Evolutionary conservation across 2,329 filamentous ascomycete species (phyloP).

Genomic region (Chalaropsis ovoidea): DNA sequence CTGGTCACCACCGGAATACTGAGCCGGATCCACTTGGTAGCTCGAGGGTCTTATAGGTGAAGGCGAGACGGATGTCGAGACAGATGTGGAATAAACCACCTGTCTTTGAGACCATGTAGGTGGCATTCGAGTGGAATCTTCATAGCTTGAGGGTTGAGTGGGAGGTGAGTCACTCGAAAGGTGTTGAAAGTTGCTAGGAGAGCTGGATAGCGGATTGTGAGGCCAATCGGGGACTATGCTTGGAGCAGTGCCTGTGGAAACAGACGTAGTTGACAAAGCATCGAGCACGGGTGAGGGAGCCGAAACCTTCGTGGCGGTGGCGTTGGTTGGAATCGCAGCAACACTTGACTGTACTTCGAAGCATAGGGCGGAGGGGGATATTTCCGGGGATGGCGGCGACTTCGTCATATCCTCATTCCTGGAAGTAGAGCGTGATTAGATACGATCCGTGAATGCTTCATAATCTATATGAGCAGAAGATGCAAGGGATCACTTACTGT

Average conservation of each 20-base stretch:
- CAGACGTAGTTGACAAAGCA: slow-evolving; percentile 41
- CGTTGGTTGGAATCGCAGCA: slow-evolving; percentile 4
- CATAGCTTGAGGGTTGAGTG: slow-evolving; percentile 44
- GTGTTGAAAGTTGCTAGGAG: slow-evolving; percentile 44
- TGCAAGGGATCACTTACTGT: background rate
- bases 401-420: slow-evolving; percentile 35
- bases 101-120: background rate
- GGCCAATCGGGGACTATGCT: slow-evolving; percentile 39
- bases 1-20: slow-evolving; percentile 28
- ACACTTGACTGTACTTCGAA: background rate
- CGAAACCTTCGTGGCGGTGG: slow-evolving; percentile 27
- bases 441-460: background rate
- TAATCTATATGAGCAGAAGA: background rate
- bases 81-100: background rate
- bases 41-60: slow-evolving; percentile 39
- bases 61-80: slow-evolving; percentile 28
- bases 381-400: slow-evolving; percentile 29
- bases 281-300: slow-evolving; percentile 41
- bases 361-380: slow-evolving; percentile 5
- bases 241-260: slow-evolving; percentile 40
- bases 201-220: slow-evolving; percentile 37
- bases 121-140: slow-evolving; percentile 31
- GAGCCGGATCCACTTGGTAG: slow-evolving; percentile 41
- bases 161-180: slow-evolving; percentile 45
- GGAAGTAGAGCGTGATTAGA: slow-evolving; percentile 11